Base-by-base conservation (phyloP, 352 stramenopile genomes). In the Nothophytophthora sp. region DNA sequence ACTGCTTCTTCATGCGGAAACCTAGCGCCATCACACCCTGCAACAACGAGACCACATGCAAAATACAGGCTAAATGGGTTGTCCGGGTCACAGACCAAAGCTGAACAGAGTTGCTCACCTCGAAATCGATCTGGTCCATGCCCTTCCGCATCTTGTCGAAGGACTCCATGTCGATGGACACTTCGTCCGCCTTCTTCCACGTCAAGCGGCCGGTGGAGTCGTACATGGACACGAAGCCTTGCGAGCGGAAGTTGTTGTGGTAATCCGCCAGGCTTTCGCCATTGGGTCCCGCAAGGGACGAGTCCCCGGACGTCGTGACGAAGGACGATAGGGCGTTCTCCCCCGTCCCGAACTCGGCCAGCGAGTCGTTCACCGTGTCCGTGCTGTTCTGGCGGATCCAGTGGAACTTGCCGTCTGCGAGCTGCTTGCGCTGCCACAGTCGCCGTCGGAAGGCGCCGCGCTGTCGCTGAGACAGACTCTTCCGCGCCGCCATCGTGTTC, bases 1-100 rank as follows among this genome's bases (percentile, higher is more conserved):
- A 92, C 58, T 88, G 80, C 58, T 92, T 92, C 63, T 92, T 92
- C 41, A 76, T 66, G 10, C 73, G 78, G 39, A 92, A 92, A 19
- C 81, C 65, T 42, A 92, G 67, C 24, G 81, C 81, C 78, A 90
- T 92, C 46, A 90, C 75, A 29, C 81, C 81, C 60, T 80, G 33
- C 1, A 63, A 13, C n/a, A n/a, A n/a, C n/a, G n/a, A n/a, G n/a
- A n/a, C n/a, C 13, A 36, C 15, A 39, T 33, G 1, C 11, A 41
- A 11, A 36, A 32, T 25, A 13, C 16, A 39, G 30, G 5, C 24
- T 32, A 13, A 23, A 5, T 13, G 8, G 11, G 12, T 15, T 30
- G 2, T 42, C 5, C 38, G 30, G 12, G 15, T n/a, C n/a, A 45
- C 35, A 45, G 13, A 50, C 29, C 15, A 28, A 23, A 37, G 20